Conservation (phyloP, 1,284 basidiomycete genomes). For the Ceratobasidium sp. region DNA sequence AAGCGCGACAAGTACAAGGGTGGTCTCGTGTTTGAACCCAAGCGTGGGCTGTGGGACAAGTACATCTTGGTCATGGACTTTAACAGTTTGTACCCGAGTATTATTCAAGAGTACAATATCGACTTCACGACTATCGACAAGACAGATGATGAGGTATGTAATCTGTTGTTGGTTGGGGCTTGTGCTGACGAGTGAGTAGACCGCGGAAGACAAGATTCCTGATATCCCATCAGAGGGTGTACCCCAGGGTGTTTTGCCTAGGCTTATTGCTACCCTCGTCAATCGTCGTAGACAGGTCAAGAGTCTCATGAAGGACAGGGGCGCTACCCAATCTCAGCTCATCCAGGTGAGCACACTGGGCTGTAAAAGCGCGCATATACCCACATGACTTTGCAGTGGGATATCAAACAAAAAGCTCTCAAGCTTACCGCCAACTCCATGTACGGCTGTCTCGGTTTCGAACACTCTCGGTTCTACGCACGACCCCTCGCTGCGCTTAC, state of each 20-base stretch:
- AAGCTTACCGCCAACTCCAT: slow-evolving; percentile 99
- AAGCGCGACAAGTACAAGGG: slow-evolving; percentile 98
- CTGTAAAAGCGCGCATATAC: neutral
- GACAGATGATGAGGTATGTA: slow-evolving; percentile 64
- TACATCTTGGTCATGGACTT: slow-evolving; percentile 99
- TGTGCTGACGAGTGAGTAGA: slow-evolving; percentile 52
- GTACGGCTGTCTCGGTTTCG: slow-evolving; percentile 99
- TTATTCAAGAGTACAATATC: slow-evolving; percentile 99
- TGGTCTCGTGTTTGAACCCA: slow-evolving; percentile 97
- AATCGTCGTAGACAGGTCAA: slow-evolving; percentile 91
- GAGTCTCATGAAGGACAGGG: slow-evolving; percentile 91
- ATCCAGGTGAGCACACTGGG: slow-evolving; percentile 68
- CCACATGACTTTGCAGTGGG: slow-evolving; percentile 63
- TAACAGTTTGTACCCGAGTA: slow-evolving; percentile 98
- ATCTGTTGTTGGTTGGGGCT: slow-evolving; percentile 18
- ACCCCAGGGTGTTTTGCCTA: slow-evolving; percentile 87
- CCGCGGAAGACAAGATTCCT: slow-evolving; percentile 84
- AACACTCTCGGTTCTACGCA: slow-evolving; percentile 97
- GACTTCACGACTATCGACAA: slow-evolving; percentile 97
- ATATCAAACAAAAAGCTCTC: slow-evolving; percentile 96
- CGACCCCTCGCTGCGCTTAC: slow-evolving; percentile 94
- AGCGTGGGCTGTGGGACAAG: slow-evolving; percentile 95
- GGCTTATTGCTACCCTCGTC: slow-evolving; percentile 95
- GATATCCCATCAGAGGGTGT: slow-evolving; percentile 81
- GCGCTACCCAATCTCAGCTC: slow-evolving; percentile 74